A percentile compares a stretch with the other conserved stretches of the same genome.
phyloP scores from a whole-genome alignment of 768 basidiomycete genomes.

The Pleurotus citrinopileatus region DNA sequence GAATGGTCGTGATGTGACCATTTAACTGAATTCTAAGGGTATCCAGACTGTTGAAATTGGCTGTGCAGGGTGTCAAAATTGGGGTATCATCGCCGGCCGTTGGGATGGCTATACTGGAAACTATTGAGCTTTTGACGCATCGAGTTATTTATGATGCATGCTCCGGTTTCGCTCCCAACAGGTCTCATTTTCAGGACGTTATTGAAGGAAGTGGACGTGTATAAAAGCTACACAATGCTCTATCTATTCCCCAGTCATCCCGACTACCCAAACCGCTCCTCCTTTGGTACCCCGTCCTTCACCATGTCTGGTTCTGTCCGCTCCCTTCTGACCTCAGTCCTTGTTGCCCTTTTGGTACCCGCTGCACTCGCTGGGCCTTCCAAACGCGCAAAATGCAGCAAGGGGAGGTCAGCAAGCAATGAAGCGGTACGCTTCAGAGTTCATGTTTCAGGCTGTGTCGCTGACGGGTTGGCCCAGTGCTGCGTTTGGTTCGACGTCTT shows the following conservation, averaged over 20 bases:
- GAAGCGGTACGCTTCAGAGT: background rate
- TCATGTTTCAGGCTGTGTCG: background rate
- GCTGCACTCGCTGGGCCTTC: conserved; percentile 3
- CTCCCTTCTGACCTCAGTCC: background rate
- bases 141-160: background rate
- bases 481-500: conserved; percentile 10
- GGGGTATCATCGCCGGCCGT: background rate
- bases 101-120: background rate
- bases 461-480: background rate
- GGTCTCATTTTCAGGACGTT: background rate
- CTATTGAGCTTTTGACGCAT: background rate
- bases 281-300: conserved; percentile 1
- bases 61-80: background rate
- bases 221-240: background rate
- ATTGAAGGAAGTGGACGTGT: background rate
- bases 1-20: background rate
- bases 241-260: background rate
- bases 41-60: background rate
- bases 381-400: conserved; percentile 7
- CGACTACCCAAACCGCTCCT: background rate
- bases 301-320: conserved; percentile 1
- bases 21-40: background rate
- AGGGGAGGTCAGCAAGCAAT: conserved; percentile 8
- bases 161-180: background rate
- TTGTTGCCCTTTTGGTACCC: conserved; percentile 3